Percentiles rank a stretch among this genome's conserved stretches.
Conservation (phyloP, 1,284 basidiomycete genomes). For the Pascua guehoae region DNA sequence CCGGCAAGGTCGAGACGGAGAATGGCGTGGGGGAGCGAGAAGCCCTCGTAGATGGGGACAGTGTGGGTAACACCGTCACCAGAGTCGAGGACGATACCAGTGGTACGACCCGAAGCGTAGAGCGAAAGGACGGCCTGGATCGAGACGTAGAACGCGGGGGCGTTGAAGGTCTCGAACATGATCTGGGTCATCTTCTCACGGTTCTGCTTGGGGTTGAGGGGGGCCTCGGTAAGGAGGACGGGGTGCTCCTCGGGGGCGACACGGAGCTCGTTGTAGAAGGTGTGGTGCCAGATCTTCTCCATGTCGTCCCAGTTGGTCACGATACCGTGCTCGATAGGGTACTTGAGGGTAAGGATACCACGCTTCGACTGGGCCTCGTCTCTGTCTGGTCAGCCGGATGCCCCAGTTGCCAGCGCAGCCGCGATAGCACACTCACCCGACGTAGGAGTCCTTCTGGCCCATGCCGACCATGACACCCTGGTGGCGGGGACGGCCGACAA, state of each 20-base stretch:
- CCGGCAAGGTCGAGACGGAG: slow-evolving; percentile 92
- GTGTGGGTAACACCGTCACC: slow-evolving; percentile 93
- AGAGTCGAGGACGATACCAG: slow-evolving; percentile 90
- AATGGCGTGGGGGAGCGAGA: slow-evolving; percentile 91
- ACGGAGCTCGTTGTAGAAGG: slow-evolving; percentile 83
- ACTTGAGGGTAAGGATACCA: slow-evolving; percentile 89
- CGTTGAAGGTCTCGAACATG: slow-evolving; percentile 97
- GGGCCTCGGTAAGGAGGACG: slow-evolving; percentile 88
- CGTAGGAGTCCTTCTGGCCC: slow-evolving; percentile 83
- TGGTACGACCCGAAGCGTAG: slow-evolving; percentile 86
- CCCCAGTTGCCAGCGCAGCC: not conserved
- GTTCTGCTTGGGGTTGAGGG: slow-evolving; percentile 91
- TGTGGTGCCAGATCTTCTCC: slow-evolving; percentile 94
- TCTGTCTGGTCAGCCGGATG: slow-evolving; percentile 46
- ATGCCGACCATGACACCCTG: slow-evolving; percentile 89
- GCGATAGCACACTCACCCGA: slow-evolving; percentile 59
- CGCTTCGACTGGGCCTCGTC: slow-evolving; percentile 94
- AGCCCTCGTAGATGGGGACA: slow-evolving; percentile 93
- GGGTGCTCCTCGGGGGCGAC: slow-evolving; percentile 80
- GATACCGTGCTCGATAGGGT: slow-evolving; percentile 69
- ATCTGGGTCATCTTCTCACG: slow-evolving; percentile 96
- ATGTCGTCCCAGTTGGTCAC: slow-evolving; percentile 97
- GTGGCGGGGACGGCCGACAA: slow-evolving; percentile 88
- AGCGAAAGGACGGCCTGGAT: slow-evolving; percentile 91
- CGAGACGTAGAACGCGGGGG: slow-evolving; percentile 86